phyloP scores from a whole-genome alignment of 2,329 filamentous ascomycete species.

The Dactylonectria macrodidyma region DNA sequence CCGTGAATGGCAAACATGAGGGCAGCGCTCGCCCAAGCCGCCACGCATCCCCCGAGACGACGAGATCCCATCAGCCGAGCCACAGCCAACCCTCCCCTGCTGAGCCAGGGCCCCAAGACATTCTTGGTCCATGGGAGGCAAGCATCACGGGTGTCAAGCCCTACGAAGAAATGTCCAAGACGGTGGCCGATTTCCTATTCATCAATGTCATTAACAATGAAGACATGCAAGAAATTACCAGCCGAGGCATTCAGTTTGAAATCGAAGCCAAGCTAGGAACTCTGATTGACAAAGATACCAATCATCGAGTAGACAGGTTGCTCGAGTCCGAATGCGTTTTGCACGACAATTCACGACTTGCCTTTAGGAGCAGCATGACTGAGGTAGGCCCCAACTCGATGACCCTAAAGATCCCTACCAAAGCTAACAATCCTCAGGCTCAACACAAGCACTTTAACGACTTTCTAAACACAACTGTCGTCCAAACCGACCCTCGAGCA shows the following conservation, averaged over 20 bases:
- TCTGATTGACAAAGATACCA: conserved; percentile 80
- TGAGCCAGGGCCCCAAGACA: conserved; percentile 51
- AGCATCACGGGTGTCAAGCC: conserved; percentile 80
- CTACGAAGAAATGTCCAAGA: conserved; percentile 80
- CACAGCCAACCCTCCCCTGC: conserved; percentile 44
- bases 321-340: conserved; percentile 81
- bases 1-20: conserved; percentile 58
- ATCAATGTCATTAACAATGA: conserved; percentile 76
- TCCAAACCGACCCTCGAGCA: conserved; percentile 70
- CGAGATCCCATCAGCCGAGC: conserved; percentile 50
- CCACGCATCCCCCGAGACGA: conserved; percentile 63
- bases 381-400: conserved; percentile 70
- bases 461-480: conserved; percentile 81
- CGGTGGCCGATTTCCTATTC: conserved; percentile 87
- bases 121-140: conserved; percentile 73
- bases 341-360: conserved; percentile 70
- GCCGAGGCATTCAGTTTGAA: conserved; percentile 82
- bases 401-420: not conserved
- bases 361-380: conserved; percentile 92
- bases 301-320: conserved; percentile 77
- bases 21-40: conserved; percentile 53
- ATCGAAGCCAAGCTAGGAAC: conserved; percentile 95
- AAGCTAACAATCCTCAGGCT: conserved; percentile 61
- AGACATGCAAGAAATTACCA: conserved; percentile 75
- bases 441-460: conserved; percentile 90